Base-by-base conservation (phyloP, 2,329 filamentous ascomycete species). In the Septoria linicola region DNA sequence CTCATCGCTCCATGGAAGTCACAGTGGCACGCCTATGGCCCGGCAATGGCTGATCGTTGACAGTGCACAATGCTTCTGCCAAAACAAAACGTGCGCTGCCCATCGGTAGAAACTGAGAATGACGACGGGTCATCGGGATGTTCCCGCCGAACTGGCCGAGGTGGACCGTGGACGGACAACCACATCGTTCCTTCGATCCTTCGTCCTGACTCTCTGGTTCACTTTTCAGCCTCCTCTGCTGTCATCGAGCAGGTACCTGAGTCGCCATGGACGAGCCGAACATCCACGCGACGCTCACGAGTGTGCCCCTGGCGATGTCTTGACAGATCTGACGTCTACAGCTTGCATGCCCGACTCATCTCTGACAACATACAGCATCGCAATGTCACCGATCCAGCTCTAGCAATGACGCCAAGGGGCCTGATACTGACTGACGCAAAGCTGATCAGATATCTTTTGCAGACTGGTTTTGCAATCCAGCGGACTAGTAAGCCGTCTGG, bases 1-100 rank as follows among this genome's bases (percentile, higher is more conserved):
- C 49, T 61, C 60, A 63, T 63, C 46, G 60, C 60, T 60, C 61
- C 47, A 53, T 60, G 42, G 51, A 31, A 31, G 17, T 8, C 17
- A 17, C 11, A 34, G 20, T 8, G 20, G 21, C 21, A 35, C 35
- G 41, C 41, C 41, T 45, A 16, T 51, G 32, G 34, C 27, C 40
- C 27, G 49, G 49, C 47, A 49, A 43, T 36, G 39, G 21, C 39
- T 35, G 14, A 14, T 19, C 34, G 30, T n/a, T 25, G 17, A 13
- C 4, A 14, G 10, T 27, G 17, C 21, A 14, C 6, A 6, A 14
- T 6, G 25, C 23, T 39, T 47, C 34, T 20, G 43, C n/a, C 16
- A 21, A 8, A 27, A 20, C 20, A 31, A 27, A 36, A n/a, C n/a
- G n/a, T n/a, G n/a, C n/a, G n/a, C n/a, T n/a, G n/a, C n/a, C n/a